Evolutionary conservation across 495 filamentous ascomycete genomes (phyloP).

Genomic region (Amniculicola lignicola): DNA sequence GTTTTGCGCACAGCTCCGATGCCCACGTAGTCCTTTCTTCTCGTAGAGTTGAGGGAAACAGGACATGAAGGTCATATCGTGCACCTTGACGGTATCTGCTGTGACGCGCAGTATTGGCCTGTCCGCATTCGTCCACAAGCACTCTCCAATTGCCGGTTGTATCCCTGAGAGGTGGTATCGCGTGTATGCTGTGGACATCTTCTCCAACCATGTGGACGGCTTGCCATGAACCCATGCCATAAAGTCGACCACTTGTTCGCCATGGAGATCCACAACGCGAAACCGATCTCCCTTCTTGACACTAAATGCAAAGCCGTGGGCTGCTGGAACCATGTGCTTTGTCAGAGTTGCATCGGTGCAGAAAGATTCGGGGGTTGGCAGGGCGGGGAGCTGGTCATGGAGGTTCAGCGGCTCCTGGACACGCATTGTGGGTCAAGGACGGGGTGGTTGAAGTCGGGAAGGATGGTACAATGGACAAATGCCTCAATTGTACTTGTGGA

Average conservation of each 20-base stretch:
- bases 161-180: slow-evolving; percentile 40
- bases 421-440: not conserved
- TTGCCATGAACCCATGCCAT: slow-evolving; percentile 38
- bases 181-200: slow-evolving; percentile 44
- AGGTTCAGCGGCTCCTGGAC: not conserved
- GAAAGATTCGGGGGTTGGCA: slow-evolving; percentile 2
- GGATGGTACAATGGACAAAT: not conserved
- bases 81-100: slow-evolving; percentile 39
- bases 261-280: slow-evolving; percentile 44
- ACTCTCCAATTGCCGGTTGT: slow-evolving; percentile 40
- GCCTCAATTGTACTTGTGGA: not conserved
- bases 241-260: slow-evolving; percentile 45
- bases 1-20: slow-evolving; percentile 42
- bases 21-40: slow-evolving; percentile 35
- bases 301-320: slow-evolving; percentile 35
- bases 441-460: not conserved
- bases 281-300: slow-evolving; percentile 38
- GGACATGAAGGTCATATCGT: slow-evolving; percentile 47
- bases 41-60: slow-evolving; percentile 43
- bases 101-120: slow-evolving; percentile 37
- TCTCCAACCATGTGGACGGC: slow-evolving; percentile 31
- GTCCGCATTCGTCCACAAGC: slow-evolving; percentile 40
- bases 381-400: not conserved
- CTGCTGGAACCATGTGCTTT: slow-evolving; percentile 7
- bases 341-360: not conserved